Evolutionary conservation across 768 basidiomycete species (phyloP), one percentile per base, ranked within the genome.

Genomic region (Rhizopogon rudus): DNA sequence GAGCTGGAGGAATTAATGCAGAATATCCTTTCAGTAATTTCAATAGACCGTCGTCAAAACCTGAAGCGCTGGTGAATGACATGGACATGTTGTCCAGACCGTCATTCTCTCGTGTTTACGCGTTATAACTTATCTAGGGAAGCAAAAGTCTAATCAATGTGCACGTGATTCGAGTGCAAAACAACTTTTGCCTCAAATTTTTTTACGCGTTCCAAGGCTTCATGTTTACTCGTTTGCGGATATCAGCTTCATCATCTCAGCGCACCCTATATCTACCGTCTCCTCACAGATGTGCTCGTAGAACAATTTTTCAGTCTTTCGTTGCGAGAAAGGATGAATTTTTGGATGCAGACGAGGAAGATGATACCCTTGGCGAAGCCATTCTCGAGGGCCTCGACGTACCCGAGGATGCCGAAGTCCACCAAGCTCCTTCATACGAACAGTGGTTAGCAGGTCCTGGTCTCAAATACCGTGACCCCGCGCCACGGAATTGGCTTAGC

Each of bases 401-500:
- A 46, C 40, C 59, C 14, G 54, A 58, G 41, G 49, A 61, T 25
- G n/a, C 40, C 41, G 56, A 62, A 61, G 44, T 51, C 31, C 35
- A 59, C 7, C 60, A 57, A 37, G 42, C 28, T 22, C 33, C 28
- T 25, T 48, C 42, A 14, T 59, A 52, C 14, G 42, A 44, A 8
- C 5, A 60, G 16, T 60, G 61, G 59, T 13, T 62, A 39, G 58
- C 57, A 57, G 57, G 42, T 6, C 53, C 64, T 6, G 68, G 63
- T 28, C 40, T 56, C 4, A 53, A 58, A 5, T 71, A 63, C 33
- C 63, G 61, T 20, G 64, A 68, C 22, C 63, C 70, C 35, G 63
- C 65, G 33, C 79, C 84, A 28, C 72, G 76, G 41, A 82, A 85
- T 54, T 91, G 86, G 84, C 73, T 92, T 8, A 81, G 82, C 58